Evolutionary conservation across 1,284 basidiomycete species (phyloP).

Genomic region (Athelia sp.): DNA sequence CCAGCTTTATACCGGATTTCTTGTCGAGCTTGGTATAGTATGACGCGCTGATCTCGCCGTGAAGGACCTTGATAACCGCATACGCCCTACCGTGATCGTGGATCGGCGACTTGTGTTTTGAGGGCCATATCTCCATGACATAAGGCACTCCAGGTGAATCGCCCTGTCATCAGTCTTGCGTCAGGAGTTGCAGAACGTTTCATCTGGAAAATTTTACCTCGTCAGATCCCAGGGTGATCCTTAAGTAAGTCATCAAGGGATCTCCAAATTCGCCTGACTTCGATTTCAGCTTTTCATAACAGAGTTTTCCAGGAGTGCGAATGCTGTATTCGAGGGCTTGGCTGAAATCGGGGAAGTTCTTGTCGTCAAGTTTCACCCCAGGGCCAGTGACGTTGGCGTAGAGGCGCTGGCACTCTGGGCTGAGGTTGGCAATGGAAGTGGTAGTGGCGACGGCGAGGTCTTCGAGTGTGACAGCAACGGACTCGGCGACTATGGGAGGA

Average conservation of each 20-base stretch:
- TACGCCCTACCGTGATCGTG: constrained; percentile 17
- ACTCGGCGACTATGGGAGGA: constrained; percentile 10
- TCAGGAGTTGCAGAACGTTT: background rate
- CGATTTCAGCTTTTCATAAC: constrained; percentile 10
- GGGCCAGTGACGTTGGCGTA: constrained; percentile 16
- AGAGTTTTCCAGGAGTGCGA: constrained; percentile 10
- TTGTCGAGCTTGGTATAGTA: constrained; percentile 12
- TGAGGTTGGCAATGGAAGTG: constrained; percentile 12
- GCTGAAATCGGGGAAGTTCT: constrained; percentile 16
- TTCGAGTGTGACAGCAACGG: constrained; percentile 9
- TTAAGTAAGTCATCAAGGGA: constrained; percentile 12
- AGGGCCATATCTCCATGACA: constrained; percentile 21
- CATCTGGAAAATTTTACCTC: background rate
- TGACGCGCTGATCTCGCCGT: constrained; percentile 13
- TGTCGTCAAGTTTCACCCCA: constrained; percentile 12
- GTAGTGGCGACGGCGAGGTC: constrained; percentile 9
- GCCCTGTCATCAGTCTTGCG: constrained; percentile 6
- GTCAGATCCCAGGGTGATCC: constrained; percentile 15
- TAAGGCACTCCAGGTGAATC: constrained; percentile 18
- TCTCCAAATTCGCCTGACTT: constrained; percentile 13
- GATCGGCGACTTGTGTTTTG: constrained; percentile 14
- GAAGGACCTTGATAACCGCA: constrained; percentile 19
- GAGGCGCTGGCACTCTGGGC: constrained; percentile 15
- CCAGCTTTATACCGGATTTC: background rate
- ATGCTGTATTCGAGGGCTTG: constrained; percentile 16